phyloP scores from a whole-genome alignment of 192 early-diverging fungal genomes.

The Coemansia sp. region DNA sequence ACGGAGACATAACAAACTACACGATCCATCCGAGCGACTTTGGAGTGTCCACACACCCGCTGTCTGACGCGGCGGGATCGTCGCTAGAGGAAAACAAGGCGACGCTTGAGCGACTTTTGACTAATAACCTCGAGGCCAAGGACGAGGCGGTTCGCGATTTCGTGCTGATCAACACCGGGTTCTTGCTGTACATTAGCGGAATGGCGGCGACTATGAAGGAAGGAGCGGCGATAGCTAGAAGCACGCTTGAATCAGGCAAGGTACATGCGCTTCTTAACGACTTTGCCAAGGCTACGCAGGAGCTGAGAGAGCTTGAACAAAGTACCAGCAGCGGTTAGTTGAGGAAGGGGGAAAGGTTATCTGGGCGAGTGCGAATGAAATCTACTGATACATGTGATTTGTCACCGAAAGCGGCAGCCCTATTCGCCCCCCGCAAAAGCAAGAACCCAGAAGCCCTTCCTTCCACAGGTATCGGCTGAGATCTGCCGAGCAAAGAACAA shows the following conservation, averaged over 20 bases:
- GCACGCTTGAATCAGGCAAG: slow-evolving; percentile 70
- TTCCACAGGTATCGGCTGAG: neutral
- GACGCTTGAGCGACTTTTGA: slow-evolving; percentile 67
- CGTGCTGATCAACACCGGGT: slow-evolving; percentile 90
- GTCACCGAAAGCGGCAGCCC: too few species aligned
- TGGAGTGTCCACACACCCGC: slow-evolving; percentile 73
- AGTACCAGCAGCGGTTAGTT: too few species aligned
- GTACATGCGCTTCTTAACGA: slow-evolving; percentile 63
- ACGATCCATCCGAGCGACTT: slow-evolving; percentile 83
- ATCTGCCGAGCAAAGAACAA: neutral
- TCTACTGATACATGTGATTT: too few species aligned
- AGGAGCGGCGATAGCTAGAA: slow-evolving; percentile 73
- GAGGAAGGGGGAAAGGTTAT: too few species aligned
- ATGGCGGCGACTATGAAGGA: slow-evolving; percentile 68
- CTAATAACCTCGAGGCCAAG: slow-evolving; percentile 58
- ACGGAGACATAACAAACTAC: slow-evolving; percentile 62
- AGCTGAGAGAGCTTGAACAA: neutral
- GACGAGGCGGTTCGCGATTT: slow-evolving; percentile 78
- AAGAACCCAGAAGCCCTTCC: too few species aligned
- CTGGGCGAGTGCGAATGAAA: too few species aligned
- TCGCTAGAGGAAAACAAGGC: slow-evolving; percentile 73
- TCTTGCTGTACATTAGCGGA: slow-evolving; percentile 78
- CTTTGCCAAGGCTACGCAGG: slow-evolving; percentile 55
- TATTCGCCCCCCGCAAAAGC: too few species aligned
- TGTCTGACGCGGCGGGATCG: slow-evolving; percentile 68